These are phyloP conservation scores for Scheffersomyces coipomensis DNA, from an alignment of 805 yeast genomes.

Conservation along the genomic window DNA sequence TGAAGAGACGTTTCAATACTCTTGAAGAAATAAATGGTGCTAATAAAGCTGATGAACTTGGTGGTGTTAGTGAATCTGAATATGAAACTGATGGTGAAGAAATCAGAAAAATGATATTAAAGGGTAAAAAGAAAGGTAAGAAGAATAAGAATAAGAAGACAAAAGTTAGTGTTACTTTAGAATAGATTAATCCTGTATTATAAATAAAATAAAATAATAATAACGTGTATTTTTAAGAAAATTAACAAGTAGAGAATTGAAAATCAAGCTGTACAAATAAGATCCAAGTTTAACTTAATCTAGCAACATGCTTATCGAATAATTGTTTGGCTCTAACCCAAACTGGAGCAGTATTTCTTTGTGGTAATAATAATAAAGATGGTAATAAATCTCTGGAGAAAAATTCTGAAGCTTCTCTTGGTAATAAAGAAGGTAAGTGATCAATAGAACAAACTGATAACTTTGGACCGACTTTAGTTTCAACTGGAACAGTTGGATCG, in stretches of 20 bases:
- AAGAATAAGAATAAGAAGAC: constrained; percentile 30
- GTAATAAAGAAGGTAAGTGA: constrained; percentile 91
- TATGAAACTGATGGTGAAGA: constrained; percentile 76
- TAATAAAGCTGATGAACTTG: constrained; percentile 6
- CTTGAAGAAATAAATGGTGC: constrained; percentile 13
- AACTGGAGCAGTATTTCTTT: constrained; percentile 80
- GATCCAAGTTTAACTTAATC: constrained; percentile 41
- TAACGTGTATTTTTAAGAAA: not conserved
- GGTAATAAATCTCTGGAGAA: constrained; percentile 88
- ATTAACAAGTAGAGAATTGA: not conserved
- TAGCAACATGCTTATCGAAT: constrained; percentile 80
- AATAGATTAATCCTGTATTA: constrained; percentile 22
- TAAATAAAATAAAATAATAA: not conserved
- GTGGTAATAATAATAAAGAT: constrained; percentile 77
- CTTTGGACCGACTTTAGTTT: constrained; percentile 77
- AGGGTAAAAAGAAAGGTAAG: constrained; percentile 41
- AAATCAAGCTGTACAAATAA: too few species aligned
- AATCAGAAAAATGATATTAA: constrained; percentile 55
- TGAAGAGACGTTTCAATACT: constrained; percentile 54
- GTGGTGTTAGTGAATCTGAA: constrained; percentile 59
- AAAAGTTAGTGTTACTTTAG: constrained; percentile 53
- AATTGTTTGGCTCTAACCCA: constrained; percentile 88
- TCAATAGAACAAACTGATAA: constrained; percentile 92
- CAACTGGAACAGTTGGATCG: constrained; percentile 86
- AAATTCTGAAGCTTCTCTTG: constrained; percentile 95